These are phyloP conservation scores for Entrophospora sp. DNA, from an alignment of 192 early-diverging fungal genomes.

Conservation along the genomic window DNA sequence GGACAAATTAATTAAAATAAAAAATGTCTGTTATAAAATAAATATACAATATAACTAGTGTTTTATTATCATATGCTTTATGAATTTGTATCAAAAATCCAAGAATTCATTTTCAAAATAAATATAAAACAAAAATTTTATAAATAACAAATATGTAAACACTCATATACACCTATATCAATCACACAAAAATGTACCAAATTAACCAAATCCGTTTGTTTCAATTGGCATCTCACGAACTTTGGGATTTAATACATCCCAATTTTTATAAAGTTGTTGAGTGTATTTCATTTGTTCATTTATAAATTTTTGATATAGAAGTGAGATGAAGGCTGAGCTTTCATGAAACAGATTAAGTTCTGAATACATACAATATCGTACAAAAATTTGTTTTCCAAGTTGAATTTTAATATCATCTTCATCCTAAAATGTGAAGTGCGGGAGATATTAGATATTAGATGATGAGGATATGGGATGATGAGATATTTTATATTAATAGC, in stretches of 20 bases:
- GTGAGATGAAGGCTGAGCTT: slow-evolving; percentile 44
- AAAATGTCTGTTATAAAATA: too few relatives aligned
- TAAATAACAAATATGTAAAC: too few relatives aligned
- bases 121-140: too few relatives aligned
- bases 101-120: too few relatives aligned
- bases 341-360: slow-evolving; percentile 54
- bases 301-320: slow-evolving; percentile 53
- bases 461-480: neutral
- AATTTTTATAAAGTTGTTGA: slow-evolving; percentile 42
- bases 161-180: too few relatives aligned
- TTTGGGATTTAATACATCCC: slow-evolving; percentile 35
- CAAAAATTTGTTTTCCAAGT: slow-evolving; percentile 32
- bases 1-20: too few relatives aligned
- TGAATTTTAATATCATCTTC: slow-evolving; percentile 38
- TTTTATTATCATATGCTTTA: too few relatives aligned
- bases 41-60: too few relatives aligned
- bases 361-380: slow-evolving; percentile 47
- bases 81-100: too few relatives aligned
- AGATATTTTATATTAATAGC: too few relatives aligned
- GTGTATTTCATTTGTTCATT: slow-evolving; percentile 47
- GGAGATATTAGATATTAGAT: neutral
- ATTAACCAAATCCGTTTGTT: slow-evolving; percentile 31
- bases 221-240: slow-evolving; percentile 44
- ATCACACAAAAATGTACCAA: neutral
- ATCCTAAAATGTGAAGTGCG: slow-evolving; percentile 31